Percentiles rank a stretch among this genome's conserved stretches.
phyloP scores from a whole-genome alignment of 331 rosid genomes.

The Malus hybrid region DNA sequence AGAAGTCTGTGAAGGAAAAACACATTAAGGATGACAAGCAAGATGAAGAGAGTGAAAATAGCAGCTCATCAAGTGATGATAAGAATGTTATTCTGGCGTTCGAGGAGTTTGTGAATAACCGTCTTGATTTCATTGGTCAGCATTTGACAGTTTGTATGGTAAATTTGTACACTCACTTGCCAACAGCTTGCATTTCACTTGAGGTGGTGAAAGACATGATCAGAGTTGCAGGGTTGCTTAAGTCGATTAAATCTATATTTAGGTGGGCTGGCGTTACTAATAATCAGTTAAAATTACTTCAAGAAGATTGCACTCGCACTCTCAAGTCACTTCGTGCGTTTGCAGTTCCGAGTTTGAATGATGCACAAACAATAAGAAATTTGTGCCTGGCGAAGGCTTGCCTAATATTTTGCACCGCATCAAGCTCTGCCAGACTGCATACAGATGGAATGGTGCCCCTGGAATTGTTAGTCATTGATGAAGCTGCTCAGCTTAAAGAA shows the following conservation, averaged over 20 bases:
- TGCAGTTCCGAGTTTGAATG: conserved; percentile 2
- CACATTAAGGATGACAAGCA: neutral
- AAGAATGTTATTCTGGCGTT: neutral
- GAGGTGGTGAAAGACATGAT: conserved; percentile 9
- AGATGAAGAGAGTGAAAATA: neutral
- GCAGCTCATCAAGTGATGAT: neutral
- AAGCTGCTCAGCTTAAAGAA: conserved; percentile 51
- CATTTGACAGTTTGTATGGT: neutral
- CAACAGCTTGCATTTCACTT: conserved; percentile 23
- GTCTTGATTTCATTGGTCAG: neutral
- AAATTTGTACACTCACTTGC: conserved; percentile 28
- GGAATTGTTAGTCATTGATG: conserved; percentile 1
- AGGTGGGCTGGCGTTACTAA: neutral
- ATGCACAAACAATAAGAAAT: neutral
- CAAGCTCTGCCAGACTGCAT: conserved; percentile 34
- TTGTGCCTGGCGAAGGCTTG: conserved; percentile 33
- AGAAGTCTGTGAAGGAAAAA: too few species aligned
- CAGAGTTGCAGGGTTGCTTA: conserved; percentile 7
- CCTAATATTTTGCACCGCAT: conserved; percentile 37
- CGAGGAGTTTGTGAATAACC: conserved; percentile 21
- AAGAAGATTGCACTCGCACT: neutral
- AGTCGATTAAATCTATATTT: conserved; percentile 7
- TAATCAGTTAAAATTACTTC: neutral
- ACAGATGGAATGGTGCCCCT: neutral
- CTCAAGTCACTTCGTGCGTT: conserved; percentile 18